Evolutionary conservation across 2,329 filamentous ascomycete species (phyloP), one percentile per base, ranked within the genome.

Genomic region (Phyllosticta citribraziliensis): DNA sequence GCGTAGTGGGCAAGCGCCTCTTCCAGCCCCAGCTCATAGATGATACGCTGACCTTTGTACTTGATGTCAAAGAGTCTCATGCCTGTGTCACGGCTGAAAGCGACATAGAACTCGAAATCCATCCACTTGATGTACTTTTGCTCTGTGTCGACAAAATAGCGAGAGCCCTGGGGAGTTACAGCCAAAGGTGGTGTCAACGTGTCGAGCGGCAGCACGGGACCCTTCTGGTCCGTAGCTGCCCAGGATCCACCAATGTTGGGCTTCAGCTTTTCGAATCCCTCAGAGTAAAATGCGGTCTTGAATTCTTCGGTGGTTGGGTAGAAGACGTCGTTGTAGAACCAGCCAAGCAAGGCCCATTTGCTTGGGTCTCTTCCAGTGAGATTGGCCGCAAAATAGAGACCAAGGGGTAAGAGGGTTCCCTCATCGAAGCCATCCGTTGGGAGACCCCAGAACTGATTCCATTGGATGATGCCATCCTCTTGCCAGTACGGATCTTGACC

Each of bases 21-120:
- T 66, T 84, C 79, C 0, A 84, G 70, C 2, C 78, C 77, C 1
- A 85, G 72, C 63, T 84, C 82, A 61, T 84, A 84, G 11, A 84
- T 70, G 6, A 85, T 68, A 6, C 80, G 73, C 62, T 82, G 74
- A n/a, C 79, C 80, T 65, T 82, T 80, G 73, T 78, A 83, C 19
- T 73, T 70, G 53, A 85, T 77, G 62, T 84, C 76, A 65, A 78
- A 79, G 0, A 84, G 70, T 0, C 74, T 66, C 47, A 84, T 71
- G 0, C 81, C 82, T 0, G 74, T 74, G 61, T 82, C 80, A 9
- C 75, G 71, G 1, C 72, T 75, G 56, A 81, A 80, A 2, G 72
- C 73, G n/a, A 82, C 70, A 65, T 79, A 84, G 66, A 84, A 82
- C 59, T 67, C 72, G 64, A 77, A 82, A 60, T 76, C 78, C 78